Evolutionary conservation across 2,329 filamentous ascomycete species (phyloP).

Genomic region (Monilinia fructigena): DNA sequence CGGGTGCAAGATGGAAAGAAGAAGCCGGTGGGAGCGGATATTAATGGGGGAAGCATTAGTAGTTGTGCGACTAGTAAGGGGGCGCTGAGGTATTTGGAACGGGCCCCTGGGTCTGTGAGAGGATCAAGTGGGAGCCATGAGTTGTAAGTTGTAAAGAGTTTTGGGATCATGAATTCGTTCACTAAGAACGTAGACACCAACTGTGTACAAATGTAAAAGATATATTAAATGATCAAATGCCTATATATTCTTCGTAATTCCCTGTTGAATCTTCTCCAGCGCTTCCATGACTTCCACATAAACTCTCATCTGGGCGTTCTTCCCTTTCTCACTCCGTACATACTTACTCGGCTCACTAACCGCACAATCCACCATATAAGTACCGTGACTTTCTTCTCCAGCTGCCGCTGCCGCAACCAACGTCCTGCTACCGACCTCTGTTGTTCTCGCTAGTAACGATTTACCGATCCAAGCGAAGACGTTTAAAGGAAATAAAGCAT

Average conservation of each 20-base stretch:
- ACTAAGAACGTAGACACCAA: too few species aligned
- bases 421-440: conserved; percentile 42
- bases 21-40: conserved; percentile 36
- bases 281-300: conserved; percentile 47
- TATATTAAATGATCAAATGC: neutral
- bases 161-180: neutral
- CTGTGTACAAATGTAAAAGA: neutral
- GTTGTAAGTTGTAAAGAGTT: conserved; percentile 3
- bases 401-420: conserved; percentile 38
- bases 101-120: conserved; percentile 38
- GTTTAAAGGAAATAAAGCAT: conserved; percentile 36
- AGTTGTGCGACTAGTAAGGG: conserved; percentile 55
- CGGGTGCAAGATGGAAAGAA: conserved; percentile 50
- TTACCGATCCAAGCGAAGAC: conserved; percentile 33
- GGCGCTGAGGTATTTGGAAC: conserved; percentile 56
- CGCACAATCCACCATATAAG: conserved; percentile 36
- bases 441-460: conserved; percentile 35
- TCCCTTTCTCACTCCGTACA: conserved; percentile 44
- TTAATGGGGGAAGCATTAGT: conserved; percentile 50
- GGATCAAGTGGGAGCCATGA: conserved; percentile 1
- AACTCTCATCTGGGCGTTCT: conserved; percentile 41
- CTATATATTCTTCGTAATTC: conserved; percentile 36
- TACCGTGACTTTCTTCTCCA: conserved; percentile 38
- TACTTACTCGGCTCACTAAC: conserved; percentile 38
- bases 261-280: conserved; percentile 46